phyloP scores from a whole-genome alignment of 2,329 filamentous ascomycete species.

The Colletotrichum godetiae region DNA sequence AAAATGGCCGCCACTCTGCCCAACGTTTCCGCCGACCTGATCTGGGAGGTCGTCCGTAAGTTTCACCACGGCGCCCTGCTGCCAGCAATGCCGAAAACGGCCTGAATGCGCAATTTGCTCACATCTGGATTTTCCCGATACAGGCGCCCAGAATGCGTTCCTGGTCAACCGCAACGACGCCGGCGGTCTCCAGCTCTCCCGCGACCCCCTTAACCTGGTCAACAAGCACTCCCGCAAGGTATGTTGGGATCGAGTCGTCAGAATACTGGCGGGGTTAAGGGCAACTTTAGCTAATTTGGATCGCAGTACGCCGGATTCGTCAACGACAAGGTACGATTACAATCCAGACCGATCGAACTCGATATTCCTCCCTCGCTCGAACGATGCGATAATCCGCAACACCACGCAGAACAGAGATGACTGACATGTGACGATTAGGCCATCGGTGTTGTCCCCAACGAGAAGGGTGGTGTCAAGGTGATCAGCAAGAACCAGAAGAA shows the following conservation, averaged over 20 bases:
- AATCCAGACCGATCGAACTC: background rate
- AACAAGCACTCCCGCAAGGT: conserved; percentile 96
- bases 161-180: conserved; percentile 88
- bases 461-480: conserved; percentile 84
- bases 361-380: background rate
- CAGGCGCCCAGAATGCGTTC: conserved; percentile 89
- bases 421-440: conserved; percentile 65
- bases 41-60: conserved; percentile 97
- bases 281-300: conserved; percentile 47
- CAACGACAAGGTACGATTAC: conserved; percentile 83
- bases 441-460: conserved; percentile 79
- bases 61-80: conserved; percentile 45
- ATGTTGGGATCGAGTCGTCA: conserved; percentile 39
- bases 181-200: conserved; percentile 90
- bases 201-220: conserved; percentile 91
- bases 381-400: conserved; percentile 30
- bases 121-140: conserved; percentile 5
- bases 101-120: background rate
- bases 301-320: conserved; percentile 87
- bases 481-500: conserved; percentile 85
- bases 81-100: background rate
- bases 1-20: conserved; percentile 69
- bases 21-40: conserved; percentile 88
- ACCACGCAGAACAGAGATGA: conserved; percentile 1
- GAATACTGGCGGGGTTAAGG: background rate